Base-by-base conservation (phyloP, 2,329 filamentous ascomycete species). In the Aspergillus niger region DNA sequence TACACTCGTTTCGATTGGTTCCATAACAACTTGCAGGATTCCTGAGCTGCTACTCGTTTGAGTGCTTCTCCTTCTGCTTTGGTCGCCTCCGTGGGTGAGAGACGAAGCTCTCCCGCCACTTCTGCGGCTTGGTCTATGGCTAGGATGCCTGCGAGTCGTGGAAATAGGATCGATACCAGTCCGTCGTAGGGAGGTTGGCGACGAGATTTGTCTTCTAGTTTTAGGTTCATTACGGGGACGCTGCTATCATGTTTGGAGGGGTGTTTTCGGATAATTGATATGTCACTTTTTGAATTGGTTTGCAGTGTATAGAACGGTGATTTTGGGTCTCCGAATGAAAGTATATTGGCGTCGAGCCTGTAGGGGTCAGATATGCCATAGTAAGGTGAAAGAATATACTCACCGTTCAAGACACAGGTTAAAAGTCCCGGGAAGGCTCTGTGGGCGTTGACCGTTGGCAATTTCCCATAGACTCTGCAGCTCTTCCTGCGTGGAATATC, bases 61-160 rank as follows among this genome's bases (percentile, higher is more conserved):
- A 82, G 73, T 3, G 81, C 80, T 38, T 79, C 74, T 6, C 67
- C 72, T 65, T 82, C 77, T 3, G 79, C 71, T 22, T 80, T 75
- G 32, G 75, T 70, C 15, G 78, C 74, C 22, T 80, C 74, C 4
- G 74, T 69, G 13, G 77, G 74, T 3, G 75, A 67, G 7, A 82
- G 71, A 10, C 71, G 65, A 57, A 81, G 75, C 51, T 77, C 65
- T 43, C 74, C 74, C 22, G 76, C 74, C 30, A 80, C 63, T 13
- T 76, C 74, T 11, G 70, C 70, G 11, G 79, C 77, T 55, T 81
- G 76, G 43, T 82, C 80, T 30, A 82, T 77, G 7, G 81, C 81
- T 20, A 82, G 70, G 68, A 82, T 79, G 49, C 79, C 80, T 13
- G 81, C 81, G 17, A 82, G 68, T 52, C 79, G 78, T n/a, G 81